These are phyloP conservation scores for Epichloe sp. DNA, from an alignment of 2,329 filamentous ascomycete genomes.

Conservation along the genomic window DNA sequence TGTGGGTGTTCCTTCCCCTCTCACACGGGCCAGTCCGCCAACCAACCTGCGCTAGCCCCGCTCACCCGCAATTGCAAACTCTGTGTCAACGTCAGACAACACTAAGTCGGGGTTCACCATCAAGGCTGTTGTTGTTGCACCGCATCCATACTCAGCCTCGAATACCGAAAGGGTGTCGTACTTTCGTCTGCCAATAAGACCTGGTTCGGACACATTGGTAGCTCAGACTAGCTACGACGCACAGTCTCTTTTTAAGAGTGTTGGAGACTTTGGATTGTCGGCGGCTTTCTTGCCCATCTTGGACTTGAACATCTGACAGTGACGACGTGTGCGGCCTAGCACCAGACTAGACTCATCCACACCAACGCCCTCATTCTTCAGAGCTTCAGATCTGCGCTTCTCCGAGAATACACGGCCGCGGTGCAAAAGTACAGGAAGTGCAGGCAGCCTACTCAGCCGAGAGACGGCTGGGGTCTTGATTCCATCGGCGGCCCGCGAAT, in stretches of 20 bases:
- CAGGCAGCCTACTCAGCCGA: too few relatives aligned
- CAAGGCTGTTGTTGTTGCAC: not conserved
- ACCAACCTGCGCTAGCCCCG: not conserved
- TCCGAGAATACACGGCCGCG: too few relatives aligned
- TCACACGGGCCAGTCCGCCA: not conserved
- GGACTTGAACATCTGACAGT: not conserved
- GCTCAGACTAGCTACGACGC: not conserved
- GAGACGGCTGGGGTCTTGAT: too few relatives aligned
- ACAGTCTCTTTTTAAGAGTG: not conserved
- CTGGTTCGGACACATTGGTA: not conserved
- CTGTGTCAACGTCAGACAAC: not conserved
- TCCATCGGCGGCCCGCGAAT: too few relatives aligned
- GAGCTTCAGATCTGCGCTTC: not conserved
- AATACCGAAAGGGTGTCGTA: too few relatives aligned
- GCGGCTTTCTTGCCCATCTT: not conserved
- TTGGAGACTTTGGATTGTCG: not conserved
- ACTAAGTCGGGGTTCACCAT: not conserved
- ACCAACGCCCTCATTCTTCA: not conserved
- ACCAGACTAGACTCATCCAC: not conserved
- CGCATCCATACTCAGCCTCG: not conserved
- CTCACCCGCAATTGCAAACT: not conserved
- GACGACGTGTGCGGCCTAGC: not conserved
- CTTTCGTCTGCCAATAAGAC: not conserved
- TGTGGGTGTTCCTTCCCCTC: not conserved
- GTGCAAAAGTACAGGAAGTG: too few relatives aligned